phyloP scores from a whole-genome alignment of 345 rosid species.

The Ricinus communis region DNA sequence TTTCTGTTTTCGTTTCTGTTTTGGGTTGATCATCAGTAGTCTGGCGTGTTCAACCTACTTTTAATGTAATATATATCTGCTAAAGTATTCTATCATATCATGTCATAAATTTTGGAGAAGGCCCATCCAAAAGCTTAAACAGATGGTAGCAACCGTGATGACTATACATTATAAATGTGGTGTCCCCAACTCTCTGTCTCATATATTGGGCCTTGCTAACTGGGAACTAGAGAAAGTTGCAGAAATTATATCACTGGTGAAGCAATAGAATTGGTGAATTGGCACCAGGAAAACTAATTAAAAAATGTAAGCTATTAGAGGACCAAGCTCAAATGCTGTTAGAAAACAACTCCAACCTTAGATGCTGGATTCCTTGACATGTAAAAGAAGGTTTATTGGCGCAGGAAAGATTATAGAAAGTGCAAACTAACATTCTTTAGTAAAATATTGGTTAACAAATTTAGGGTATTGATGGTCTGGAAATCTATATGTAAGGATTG shows the following conservation, averaged over 20 bases:
- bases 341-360: background rate
- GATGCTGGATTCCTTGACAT: background rate
- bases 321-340: background rate
- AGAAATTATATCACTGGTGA: background rate
- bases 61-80: background rate
- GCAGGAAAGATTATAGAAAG: background rate
- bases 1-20: background rate
- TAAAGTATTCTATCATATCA: background rate
- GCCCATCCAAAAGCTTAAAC: background rate
- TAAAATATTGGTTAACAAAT: background rate
- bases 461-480: background rate
- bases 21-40: background rate
- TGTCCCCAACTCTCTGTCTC: background rate
- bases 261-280: background rate
- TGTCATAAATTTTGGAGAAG: background rate
- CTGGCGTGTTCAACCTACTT: background rate
- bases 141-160: background rate
- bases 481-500: background rate
- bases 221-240: conserved; percentile 3
- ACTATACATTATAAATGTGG: background rate
- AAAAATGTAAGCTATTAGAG: background rate
- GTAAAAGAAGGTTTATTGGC: background rate
- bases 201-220: background rate
- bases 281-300: background rate
- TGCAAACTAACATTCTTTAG: too few species aligned